Evolutionary conservation across 228 moss, liverwort and hornwort species (phyloP).

Genomic region (Sphagnum magellanicum): DNA sequence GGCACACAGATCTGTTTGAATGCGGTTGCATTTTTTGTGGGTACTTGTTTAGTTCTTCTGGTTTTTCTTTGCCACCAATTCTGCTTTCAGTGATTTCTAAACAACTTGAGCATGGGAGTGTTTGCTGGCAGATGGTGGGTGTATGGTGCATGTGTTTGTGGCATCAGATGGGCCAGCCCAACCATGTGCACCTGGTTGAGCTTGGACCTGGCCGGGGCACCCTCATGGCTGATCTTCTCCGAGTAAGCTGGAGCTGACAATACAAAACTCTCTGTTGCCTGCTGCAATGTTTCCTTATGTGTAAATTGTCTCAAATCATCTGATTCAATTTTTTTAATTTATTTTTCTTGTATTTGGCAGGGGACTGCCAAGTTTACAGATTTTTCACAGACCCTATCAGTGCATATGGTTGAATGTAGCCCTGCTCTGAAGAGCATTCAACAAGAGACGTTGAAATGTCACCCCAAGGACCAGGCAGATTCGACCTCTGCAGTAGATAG

Average conservation of each 20-base stretch:
- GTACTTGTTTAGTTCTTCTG: too few species aligned
- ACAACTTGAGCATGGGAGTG: too few species aligned
- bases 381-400: slow-evolving; percentile 49
- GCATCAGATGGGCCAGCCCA: slow-evolving; percentile 85
- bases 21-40: too few species aligned
- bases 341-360: slow-evolving; percentile 17
- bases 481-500: slow-evolving; percentile 3
- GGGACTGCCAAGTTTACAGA: slow-evolving; percentile 70
- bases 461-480: slow-evolving; percentile 18
- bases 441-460: slow-evolving; percentile 46
- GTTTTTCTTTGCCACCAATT: not conserved
- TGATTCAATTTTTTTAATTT: too few species aligned
- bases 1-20: too few species aligned
- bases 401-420: slow-evolving; percentile 92
- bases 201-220: slow-evolving; percentile 93
- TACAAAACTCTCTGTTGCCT: too few species aligned
- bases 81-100: too few species aligned
- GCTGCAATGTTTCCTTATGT: too few species aligned
- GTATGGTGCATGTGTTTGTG: slow-evolving; percentile 94
- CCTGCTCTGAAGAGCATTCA: slow-evolving; percentile 71
- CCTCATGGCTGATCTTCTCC: slow-evolving; percentile 84
- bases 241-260: slow-evolving; percentile 28
- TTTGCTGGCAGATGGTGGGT: slow-evolving; percentile 63
- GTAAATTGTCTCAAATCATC: too few species aligned
- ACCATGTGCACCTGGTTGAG: slow-evolving; percentile 63